These are phyloP conservation scores for Microsporum ferrugineum DNA, from an alignment of 2,329 filamentous ascomycete species.

Conservation along the genomic window DNA sequence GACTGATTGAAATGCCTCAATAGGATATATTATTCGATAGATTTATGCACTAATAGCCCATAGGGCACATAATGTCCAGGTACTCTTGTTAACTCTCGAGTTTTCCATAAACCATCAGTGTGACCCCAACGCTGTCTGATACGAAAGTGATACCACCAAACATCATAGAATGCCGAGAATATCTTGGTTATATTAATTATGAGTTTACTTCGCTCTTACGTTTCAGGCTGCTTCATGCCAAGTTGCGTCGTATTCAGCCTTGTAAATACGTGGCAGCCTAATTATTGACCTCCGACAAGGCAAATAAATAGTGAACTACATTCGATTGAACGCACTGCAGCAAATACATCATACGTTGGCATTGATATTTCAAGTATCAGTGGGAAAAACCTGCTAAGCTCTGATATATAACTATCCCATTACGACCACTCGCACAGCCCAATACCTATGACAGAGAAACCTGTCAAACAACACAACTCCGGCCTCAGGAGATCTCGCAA, in stretches of 20 bases:
- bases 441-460: background rate
- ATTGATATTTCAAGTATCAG: too few species aligned
- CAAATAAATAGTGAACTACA: too few species aligned
- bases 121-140: too few species aligned
- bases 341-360: too few species aligned
- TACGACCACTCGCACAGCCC: background rate
- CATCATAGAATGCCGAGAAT: too few species aligned
- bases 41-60: background rate
- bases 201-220: too few species aligned
- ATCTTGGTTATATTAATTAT: too few species aligned
- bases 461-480: background rate
- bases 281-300: background rate
- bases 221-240: background rate
- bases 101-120: background rate
- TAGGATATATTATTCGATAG: background rate
- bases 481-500: slow-evolving; percentile 10
- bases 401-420: background rate
- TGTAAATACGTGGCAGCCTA: background rate
- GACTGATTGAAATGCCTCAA: background rate
- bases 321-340: too few species aligned
- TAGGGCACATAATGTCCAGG: background rate
- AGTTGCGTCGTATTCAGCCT: background rate
- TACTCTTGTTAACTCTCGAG: background rate
- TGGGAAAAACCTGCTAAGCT: too few species aligned
- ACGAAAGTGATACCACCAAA: too few species aligned